Conservation (phyloP, 371 early-diverging fungal genomes). For the Mucor indicus region DNA sequence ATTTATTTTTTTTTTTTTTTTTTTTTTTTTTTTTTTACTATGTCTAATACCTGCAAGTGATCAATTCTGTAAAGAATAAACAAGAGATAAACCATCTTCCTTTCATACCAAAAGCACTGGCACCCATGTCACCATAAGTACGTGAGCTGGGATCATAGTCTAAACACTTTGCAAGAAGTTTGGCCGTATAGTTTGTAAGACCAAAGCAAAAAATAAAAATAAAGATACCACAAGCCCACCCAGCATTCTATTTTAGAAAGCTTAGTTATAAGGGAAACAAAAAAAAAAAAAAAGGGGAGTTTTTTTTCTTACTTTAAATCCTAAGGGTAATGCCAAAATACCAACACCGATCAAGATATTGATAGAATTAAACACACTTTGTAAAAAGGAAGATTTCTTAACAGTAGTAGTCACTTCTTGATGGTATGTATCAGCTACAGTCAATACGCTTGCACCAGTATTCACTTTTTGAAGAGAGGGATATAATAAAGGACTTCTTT, state of each 20-base stretch:
- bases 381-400: slow-evolving; percentile 41
- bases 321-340: slow-evolving; percentile 57
- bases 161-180: slow-evolving; percentile 59
- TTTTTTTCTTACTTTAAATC: slow-evolving; percentile 47
- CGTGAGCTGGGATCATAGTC: slow-evolving; percentile 41
- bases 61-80: slow-evolving; percentile 65
- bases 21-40: background rate
- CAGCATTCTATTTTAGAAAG: slow-evolving; percentile 35
- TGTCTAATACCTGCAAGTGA: slow-evolving; percentile 61
- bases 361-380: slow-evolving; percentile 56
- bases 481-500: slow-evolving; percentile 27
- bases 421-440: slow-evolving; percentile 10
- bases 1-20: background rate
- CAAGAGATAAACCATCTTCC: slow-evolving; percentile 48
- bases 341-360: slow-evolving; percentile 66
- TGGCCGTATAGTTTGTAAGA: slow-evolving; percentile 65
- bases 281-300: background rate
- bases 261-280: no score
- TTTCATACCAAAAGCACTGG: background rate
- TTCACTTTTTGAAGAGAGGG: slow-evolving; percentile 27
- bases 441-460: slow-evolving; percentile 23
- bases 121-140: slow-evolving; percentile 69
- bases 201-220: slow-evolving; percentile 55
- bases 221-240: slow-evolving; percentile 59
- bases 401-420: background rate